Percentiles rank a stretch among this genome's conserved stretches.
Evolutionary conservation across 2,329 filamentous ascomycete genomes (phyloP).

Genomic region (Pochonia chlamydosporia): DNA sequence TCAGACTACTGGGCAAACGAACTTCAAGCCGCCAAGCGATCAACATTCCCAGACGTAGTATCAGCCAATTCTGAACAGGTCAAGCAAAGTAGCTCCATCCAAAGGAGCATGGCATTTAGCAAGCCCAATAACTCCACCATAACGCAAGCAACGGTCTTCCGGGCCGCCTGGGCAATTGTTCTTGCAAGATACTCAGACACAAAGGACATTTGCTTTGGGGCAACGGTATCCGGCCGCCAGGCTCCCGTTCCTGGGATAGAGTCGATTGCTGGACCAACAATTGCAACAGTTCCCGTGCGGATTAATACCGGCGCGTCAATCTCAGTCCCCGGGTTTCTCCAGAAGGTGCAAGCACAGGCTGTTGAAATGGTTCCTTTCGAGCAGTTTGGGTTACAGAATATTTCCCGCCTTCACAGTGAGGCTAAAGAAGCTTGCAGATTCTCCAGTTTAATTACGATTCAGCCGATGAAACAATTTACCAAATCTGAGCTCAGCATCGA

Average conservation of each 20-base stretch:
- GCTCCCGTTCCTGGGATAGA: conserved; percentile 14
- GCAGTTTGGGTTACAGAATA: not conserved
- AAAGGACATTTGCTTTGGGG: conserved; percentile 18
- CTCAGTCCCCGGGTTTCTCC: not conserved
- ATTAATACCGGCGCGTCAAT: not conserved
- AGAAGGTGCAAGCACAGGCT: not conserved
- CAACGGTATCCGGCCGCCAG: conserved; percentile 13
- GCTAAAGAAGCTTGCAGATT: not conserved
- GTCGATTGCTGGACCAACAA: conserved; percentile 15
- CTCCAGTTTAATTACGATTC: not conserved
- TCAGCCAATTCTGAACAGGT: not conserved
- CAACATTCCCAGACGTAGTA: no score
- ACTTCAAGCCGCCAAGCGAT: no score
- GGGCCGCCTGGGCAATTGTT: conserved; percentile 20
- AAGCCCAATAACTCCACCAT: not conserved
- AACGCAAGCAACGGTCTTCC: not conserved
- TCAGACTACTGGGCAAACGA: no score
- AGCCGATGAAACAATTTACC: not conserved
- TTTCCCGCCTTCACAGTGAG: not conserved
- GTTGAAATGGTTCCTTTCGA: not conserved
- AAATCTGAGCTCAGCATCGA: no score
- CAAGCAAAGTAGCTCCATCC: not conserved
- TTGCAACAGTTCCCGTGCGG: conserved; percentile 18
- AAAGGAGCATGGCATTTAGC: not conserved
- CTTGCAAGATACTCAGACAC: conserved; percentile 27